phyloP scores from a whole-genome alignment of 257 asterid genomes.

The Solanum pinnatisectum region DNA sequence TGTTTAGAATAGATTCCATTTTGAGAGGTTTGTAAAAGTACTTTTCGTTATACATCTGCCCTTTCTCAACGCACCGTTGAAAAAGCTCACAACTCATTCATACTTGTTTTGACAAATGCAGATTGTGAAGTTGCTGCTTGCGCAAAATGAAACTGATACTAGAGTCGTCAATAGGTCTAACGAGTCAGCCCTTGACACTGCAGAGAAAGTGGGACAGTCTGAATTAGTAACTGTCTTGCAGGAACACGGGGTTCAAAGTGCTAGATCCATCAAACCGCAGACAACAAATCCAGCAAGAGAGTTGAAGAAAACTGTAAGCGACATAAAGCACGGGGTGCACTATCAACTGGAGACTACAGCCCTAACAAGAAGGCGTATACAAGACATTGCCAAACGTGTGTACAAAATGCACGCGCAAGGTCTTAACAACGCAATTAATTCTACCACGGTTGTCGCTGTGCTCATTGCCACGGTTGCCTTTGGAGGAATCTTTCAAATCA shows the following conservation, averaged over 20 bases:
- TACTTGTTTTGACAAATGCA: constrained; percentile 7
- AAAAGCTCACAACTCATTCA: not conserved
- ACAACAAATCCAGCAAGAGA: constrained; percentile 29
- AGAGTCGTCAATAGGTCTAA: constrained; percentile 21
- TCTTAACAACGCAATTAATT: constrained; percentile 42
- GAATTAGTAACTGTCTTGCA: constrained; percentile 12
- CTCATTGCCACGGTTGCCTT: constrained; percentile 42
- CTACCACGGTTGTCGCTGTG: constrained; percentile 48
- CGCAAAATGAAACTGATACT: constrained; percentile 14
- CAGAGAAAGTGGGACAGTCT: constrained; percentile 22
- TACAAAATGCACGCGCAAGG: constrained; percentile 42
- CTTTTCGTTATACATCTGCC: not conserved
- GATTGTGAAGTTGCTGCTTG: constrained; percentile 30
- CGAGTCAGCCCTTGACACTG: constrained; percentile 33
- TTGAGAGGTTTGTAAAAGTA: not conserved
- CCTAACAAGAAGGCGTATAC: constrained; percentile 33
- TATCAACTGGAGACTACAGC: constrained; percentile 32
- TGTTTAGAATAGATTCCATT: not conserved
- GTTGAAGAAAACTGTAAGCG: constrained; percentile 41
- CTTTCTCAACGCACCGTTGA: no score
- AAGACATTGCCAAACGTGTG: constrained; percentile 37
- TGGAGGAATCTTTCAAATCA: constrained; percentile 38
- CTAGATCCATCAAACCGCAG: constrained; percentile 20
- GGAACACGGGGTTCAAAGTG: constrained; percentile 24
- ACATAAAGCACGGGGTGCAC: constrained; percentile 42